Conservation (phyloP, 208 protist genomes). For the Wallacemonas sp. region DNA sequence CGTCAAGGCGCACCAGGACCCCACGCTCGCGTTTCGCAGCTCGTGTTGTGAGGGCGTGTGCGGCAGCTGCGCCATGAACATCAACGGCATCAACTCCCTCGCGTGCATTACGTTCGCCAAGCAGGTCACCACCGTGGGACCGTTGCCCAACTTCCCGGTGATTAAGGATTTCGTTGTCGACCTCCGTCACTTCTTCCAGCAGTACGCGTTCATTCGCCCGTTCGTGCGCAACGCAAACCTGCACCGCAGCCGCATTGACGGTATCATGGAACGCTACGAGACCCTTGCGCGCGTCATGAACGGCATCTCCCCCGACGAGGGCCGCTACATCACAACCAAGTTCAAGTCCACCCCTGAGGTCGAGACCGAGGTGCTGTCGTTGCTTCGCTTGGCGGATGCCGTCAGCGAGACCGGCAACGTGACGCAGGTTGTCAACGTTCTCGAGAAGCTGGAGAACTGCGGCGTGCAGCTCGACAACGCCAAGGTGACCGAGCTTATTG, state of each 20-base stretch:
- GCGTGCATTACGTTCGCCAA: constrained; percentile 89
- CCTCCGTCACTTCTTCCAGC: constrained; percentile 89
- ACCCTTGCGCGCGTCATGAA: constrained; percentile 55
- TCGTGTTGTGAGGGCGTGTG: constrained; percentile 93
- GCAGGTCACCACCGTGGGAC: constrained; percentile 80
- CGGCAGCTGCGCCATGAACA: constrained; percentile 94
- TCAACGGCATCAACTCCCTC: constrained; percentile 93
- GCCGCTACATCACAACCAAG: constrained; percentile 15
- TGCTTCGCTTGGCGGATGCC: constrained; percentile 64
- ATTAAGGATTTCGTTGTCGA: constrained; percentile 93
- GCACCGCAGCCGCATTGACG: constrained; percentile 73
- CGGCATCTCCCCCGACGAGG: constrained; percentile 51
- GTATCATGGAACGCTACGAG: constrained; percentile 79
- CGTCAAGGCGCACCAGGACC: constrained; percentile 91
- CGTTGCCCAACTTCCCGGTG: constrained; percentile 90
- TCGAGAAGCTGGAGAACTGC: constrained; percentile 51
- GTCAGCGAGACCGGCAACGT: constrained; percentile 63
- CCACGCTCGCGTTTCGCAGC: constrained; percentile 85
- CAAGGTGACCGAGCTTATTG: constrained; percentile 58
- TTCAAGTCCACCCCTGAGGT: constrained; percentile 16
- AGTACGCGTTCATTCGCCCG: constrained; percentile 90
- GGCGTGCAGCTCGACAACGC: constrained; percentile 46
- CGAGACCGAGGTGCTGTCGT: constrained; percentile 32
- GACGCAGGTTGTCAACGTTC: constrained; percentile 43
- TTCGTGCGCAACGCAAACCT: constrained; percentile 89